Percentiles rank a stretch among this genome's conserved stretches.
Conservation (phyloP, 768 basidiomycete species). For the Calocybe cyanea region DNA sequence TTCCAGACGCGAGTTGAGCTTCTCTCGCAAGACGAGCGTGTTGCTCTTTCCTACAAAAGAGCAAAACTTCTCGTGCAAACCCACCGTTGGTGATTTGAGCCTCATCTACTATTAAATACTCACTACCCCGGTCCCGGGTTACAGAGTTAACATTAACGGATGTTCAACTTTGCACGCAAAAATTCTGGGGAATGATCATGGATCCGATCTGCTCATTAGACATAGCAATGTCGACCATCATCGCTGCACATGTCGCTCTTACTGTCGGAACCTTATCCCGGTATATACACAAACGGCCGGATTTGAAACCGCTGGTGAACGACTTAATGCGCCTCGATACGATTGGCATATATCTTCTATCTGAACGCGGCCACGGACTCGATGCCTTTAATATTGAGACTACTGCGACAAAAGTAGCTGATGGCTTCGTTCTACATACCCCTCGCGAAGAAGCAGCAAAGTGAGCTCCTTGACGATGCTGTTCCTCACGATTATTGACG, state of each 20-base stretch:
- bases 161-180: slow-evolving; percentile 43
- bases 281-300: slow-evolving; percentile 44
- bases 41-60: slow-evolving; percentile 47
- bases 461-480: slow-evolving; percentile 27
- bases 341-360: slow-evolving; percentile 49
- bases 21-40: slow-evolving; percentile 41
- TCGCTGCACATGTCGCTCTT: slow-evolving; percentile 49
- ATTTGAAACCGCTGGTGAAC: slow-evolving; percentile 45
- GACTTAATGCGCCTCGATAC: slow-evolving; percentile 48
- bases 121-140: slow-evolving; percentile 1
- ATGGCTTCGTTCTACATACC: slow-evolving; percentile 53
- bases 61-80: slow-evolving; percentile 47
- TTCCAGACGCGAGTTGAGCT: slow-evolving; percentile 41
- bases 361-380: slow-evolving; percentile 56
- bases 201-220: slow-evolving; percentile 51
- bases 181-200: slow-evolving; percentile 50
- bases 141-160: slow-evolving; percentile 42
- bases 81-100: slow-evolving; percentile 32
- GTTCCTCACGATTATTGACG: slow-evolving; percentile 6
- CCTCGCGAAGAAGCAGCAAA: slow-evolving; percentile 58
- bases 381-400: slow-evolving; percentile 62
- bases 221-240: slow-evolving; percentile 49
- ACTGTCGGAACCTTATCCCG: slow-evolving; percentile 52
- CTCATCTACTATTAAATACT: slow-evolving; percentile 1
- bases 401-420: slow-evolving; percentile 45